Evolutionary conservation across 176 grass and related monocot genomes (phyloP), one percentile per base, ranked within the genome.

Genomic region (Carex kokanica): DNA sequence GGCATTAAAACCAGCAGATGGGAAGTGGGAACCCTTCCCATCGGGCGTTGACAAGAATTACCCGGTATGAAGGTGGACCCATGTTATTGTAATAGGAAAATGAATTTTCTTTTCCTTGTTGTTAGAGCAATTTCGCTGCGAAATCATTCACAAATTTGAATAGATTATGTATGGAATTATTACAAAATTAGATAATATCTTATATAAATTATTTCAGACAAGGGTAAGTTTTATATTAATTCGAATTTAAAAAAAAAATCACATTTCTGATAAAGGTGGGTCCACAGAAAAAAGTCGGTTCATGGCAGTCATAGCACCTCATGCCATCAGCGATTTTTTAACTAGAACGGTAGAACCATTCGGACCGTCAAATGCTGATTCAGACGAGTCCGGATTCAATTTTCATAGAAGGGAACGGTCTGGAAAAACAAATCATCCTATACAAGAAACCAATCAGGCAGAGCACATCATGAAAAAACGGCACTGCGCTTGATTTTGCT

Each of bases 401-500:
- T 45, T 47, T 20, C 41, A 23, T 73, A 5, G 25, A 73, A 73
- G 21, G 40, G 17, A 2, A 27, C 4, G 14, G 16, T n/a, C 13
- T 6, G 31, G 49, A 55, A 77, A 55, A 77, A 75, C 3, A 75
- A 77, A 23, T 54, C 23, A 75, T 2, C 9, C 41, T 49, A 74
- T 49, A 52, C 24, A 0, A 72, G 34, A 47, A 41, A 72, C 17
- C 34, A 41, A 70, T 73, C 69, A 74, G 70, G n/a, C 20, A 74
- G 70, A 74, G 43, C 40, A 49, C 10, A 74, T 49, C 65, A 18
- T 70, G 16, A n/a, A 64, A 9, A 53, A 53, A 74, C 45, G 52
- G 71, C 71, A 74, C 71, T 16, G 45, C 71, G 14, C 27, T 53
- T 74, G 41, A 74, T 27, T 74, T 29, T 52, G 43, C 71, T 74